Base-by-base conservation (phyloP, 2,329 filamentous ascomycete genomes). In the Aspergillus sp. region DNA sequence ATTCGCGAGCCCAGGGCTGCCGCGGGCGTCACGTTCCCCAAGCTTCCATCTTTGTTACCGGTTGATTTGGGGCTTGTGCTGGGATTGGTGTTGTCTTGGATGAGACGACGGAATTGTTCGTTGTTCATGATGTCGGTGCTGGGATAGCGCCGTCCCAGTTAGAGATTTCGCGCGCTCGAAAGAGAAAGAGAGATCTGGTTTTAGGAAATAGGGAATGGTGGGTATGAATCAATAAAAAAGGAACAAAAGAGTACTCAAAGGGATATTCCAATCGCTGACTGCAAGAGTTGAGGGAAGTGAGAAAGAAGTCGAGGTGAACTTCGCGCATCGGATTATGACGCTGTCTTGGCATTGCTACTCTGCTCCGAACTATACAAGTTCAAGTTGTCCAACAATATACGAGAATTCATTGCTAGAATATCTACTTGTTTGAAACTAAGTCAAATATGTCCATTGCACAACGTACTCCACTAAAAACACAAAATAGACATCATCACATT, bases 21-120 rank as follows among this genome's bases (percentile, higher is more conserved):
- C 23, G 23, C 74, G 43, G 72, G 63, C 53, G 73, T 77, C 74
- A 79, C 60, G 67, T 63, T 68, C 69, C 51, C 66, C 49, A 57
- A 68, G 50, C 52, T 61, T 43, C 61, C 62, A 57, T 59, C 57
- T 10, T 39, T 15, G 10, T 33, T 25, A 4, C 39, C n/a, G 27
- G 15, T 44, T 20, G 45, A 47, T 1, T 52, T 56, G 6, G 69
- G 64, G 33, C 13, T 17, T 5, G 33, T 9, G 33, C 13, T 17
- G 5, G 33, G 5, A 1, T 39, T 39, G 2, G 76, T 68, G 3
- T 73, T 77, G 55, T 80, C 71, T 68, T 83, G 74, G 19, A 95
- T 69, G 5, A 97, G 79, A 54, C 86, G 85, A 47, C 93, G 85
- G 62, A 98, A 98, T 61, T 96, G 88, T 39, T 90, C 82, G 76